Conservation (phyloP, 176 grass and related monocot species). For the Otatea glauca region DNA sequence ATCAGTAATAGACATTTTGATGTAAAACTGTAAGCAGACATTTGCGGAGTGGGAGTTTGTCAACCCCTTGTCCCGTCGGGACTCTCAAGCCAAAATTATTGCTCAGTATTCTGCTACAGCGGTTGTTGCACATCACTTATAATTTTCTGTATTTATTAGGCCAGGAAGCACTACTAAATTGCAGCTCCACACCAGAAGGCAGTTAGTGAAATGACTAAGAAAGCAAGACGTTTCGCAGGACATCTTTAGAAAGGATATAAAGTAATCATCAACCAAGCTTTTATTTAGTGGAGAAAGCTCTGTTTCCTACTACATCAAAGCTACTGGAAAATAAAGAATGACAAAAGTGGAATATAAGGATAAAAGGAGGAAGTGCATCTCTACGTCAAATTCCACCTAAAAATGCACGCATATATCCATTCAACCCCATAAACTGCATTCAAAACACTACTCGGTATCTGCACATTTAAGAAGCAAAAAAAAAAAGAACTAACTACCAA, state of each 20-base stretch:
- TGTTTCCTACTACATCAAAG: slow-evolving; percentile 20
- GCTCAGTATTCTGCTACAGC: neutral
- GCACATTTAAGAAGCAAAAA: slow-evolving; percentile 19
- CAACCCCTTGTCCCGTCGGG: neutral
- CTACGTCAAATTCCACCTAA: neutral
- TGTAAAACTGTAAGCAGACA: slow-evolving; percentile 22
- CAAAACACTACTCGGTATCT: neutral
- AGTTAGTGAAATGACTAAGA: slow-evolving; percentile 11
- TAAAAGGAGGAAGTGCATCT: slow-evolving; percentile 5
- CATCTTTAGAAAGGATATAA: slow-evolving; percentile 37
- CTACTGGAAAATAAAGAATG: slow-evolving; percentile 34
- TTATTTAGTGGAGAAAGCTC: slow-evolving; percentile 29
- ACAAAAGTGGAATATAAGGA: slow-evolving; percentile 4
- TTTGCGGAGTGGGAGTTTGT: slow-evolving; percentile 4
- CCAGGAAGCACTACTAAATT: slow-evolving; percentile 19
- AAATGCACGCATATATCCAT: slow-evolving; percentile 4
- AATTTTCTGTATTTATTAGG: slow-evolving; percentile 6
- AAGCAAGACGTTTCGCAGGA: neutral
- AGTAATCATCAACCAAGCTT: slow-evolving; percentile 44
- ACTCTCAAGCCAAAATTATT: neutral
- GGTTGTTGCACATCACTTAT: neutral
- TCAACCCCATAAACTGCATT: slow-evolving; percentile 24
- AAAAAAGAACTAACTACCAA: neutral
- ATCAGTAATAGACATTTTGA: neutral
- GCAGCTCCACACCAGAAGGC: slow-evolving; percentile 34